Evolutionary conservation across 225 moss, liverwort and hornwort genomes (phyloP), one percentile per base, ranked within the genome.

Genomic region (Rhytidiadelphus loreus): DNA sequence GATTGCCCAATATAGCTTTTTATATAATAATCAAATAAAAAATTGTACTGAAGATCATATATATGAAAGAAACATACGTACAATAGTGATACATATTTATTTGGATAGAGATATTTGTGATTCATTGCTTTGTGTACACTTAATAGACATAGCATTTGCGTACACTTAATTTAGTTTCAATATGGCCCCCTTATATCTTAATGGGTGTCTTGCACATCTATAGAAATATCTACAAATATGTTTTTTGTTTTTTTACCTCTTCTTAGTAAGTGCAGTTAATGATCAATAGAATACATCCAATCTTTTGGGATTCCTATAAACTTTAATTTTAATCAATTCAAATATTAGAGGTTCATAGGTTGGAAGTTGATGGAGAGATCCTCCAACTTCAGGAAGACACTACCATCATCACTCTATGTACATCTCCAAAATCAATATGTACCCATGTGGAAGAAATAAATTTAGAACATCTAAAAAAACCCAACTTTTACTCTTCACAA

Each of bases 221-320:
- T 1, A 70, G 0, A n/a, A 24, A 70, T 41, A 19, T 35, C 10
- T 0, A 35, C 35, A 66, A 41, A 3, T 70, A 9, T 41, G 20
- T 8, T 65, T 19, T 70, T 70, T n/a, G 5, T 41, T 7, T 25
- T 8, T 70, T 70, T 8, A 41, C 15, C 5, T 25, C 15, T 0
- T 70, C 4, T 41, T 8, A 41, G 3, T 25, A 25, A 25, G 0
- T 41, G 8, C 15, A 26, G 8, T 41, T 70, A 15, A 43, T 41
- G 16, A 15, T 26, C 68, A n/a, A 68, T 68, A 4, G 22, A 66
- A 19, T 1, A 21, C 66, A 37, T 21, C 0, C 66, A 6, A 66
- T 37, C 6, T 2, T 37, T 66, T 1, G 11, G 0, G 21, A 6
- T 12, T 66, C 6, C 0, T 21, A n/a, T 2, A 12, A 37, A 66